Base-by-base conservation (phyloP, 2,329 filamentous ascomycete species). In the Pestalotiopsis sp. region DNA sequence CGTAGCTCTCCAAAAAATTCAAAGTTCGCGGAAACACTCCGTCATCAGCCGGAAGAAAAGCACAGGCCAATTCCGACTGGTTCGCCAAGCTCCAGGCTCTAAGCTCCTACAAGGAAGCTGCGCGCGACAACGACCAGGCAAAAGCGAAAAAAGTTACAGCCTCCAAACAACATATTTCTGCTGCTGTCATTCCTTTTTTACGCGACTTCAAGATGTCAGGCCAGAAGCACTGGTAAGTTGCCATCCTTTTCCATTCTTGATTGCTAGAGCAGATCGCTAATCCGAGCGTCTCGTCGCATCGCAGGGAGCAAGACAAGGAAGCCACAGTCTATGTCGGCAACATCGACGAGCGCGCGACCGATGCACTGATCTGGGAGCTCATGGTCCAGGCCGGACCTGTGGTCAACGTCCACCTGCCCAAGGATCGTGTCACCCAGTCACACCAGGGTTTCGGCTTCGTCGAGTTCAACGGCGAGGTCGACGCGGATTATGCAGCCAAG, bases 381-480 rank as follows among this genome's bases (percentile, higher is more conserved):
- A 98, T 98, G 94, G 91, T 98, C 68, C 96, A 99, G 84, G 94
- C 95, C 80, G 96, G 96, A 67, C 95, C 95, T 75, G 97, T 99
- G 76, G 94, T 97, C 78, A 98, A 98, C 82, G 95, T 99, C 72
- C 96, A 99, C 83, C 91, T 99, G 78, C 96, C 96, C 68, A 97
- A 98, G 86, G 96, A 99, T 82, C 94, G 96, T 80, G 96, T 99
- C 75, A 98, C 96, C 61, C 94, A 98, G 78, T 92, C 91, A 68
- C 96, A 99, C 81, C 96, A 98, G 83, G 96, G 96, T 75, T 99
- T 98, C 85, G 96, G 96, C 76, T 99, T 99, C 82, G 96, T 99
- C 81, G 96, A 99, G 82, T 99, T 98, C 81, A 95, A 94, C 78
- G 95, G 92, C 74, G 94, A 97, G 79, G 91, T 94, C 77, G 96